A percentile compares a stretch with the other conserved stretches of the same genome.
phyloP scores from a whole-genome alignment of 2,329 filamentous ascomycete species.

The Colletotrichum nymphaeae region DNA sequence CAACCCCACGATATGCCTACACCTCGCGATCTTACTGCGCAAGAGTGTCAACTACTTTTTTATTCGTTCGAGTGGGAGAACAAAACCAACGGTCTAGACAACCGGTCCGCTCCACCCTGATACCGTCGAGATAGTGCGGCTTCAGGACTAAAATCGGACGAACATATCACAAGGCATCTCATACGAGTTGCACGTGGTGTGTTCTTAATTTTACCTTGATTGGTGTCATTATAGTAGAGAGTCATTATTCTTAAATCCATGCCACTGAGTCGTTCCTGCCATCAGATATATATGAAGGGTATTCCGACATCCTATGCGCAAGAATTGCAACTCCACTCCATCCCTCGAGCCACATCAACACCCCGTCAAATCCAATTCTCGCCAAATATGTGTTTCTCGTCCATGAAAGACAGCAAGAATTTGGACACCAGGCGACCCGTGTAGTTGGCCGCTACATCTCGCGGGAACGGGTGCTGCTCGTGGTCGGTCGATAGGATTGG shows the following conservation, averaged over 20 bases:
- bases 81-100: constrained; percentile 74
- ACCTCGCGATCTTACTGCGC: constrained; percentile 69
- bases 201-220: not conserved
- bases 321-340: not conserved
- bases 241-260: not conserved
- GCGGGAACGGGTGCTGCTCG: constrained; percentile 58
- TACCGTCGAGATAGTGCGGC: constrained; percentile 66
- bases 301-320: not conserved
- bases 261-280: not conserved
- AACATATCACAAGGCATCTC: constrained; percentile 51
- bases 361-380: not conserved
- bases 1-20: constrained; percentile 70
- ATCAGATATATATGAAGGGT: not conserved
- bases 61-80: constrained; percentile 72
- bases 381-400: constrained; percentile 61
- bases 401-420: constrained; percentile 66
- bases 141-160: constrained; percentile 74
- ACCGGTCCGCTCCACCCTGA: constrained; percentile 75
- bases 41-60: constrained; percentile 66
- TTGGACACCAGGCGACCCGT: constrained; percentile 63
- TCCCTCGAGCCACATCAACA: too few relatives aligned
- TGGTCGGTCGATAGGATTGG: constrained; percentile 55
- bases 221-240: not conserved
- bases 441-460: constrained; percentile 62
- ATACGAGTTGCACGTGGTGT: not conserved